Conservation (phyloP, 495 filamentous ascomycete genomes). For the Letharia lupina region DNA sequence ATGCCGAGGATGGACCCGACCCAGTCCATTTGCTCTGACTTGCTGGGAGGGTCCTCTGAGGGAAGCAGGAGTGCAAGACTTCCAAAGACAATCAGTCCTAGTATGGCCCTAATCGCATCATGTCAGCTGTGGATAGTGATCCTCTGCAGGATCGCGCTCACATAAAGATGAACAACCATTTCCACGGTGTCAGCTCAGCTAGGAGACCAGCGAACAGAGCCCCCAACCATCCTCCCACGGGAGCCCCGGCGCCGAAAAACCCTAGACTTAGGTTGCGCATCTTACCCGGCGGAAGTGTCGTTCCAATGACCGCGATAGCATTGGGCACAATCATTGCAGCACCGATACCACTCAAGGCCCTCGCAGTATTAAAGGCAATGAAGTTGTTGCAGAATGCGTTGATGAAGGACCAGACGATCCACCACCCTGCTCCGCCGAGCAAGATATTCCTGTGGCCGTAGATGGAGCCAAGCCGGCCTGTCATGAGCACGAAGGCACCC, state of each 20-base stretch:
- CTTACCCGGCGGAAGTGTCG: conserved; percentile 38
- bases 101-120: conserved; percentile 25
- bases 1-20: conserved; percentile 41
- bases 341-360: conserved; percentile 38
- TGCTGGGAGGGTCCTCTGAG: conserved; percentile 34
- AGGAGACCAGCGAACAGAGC: conserved; percentile 38
- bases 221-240: conserved; percentile 40
- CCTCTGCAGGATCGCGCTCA: conserved; percentile 20
- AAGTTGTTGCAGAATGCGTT: conserved; percentile 39
- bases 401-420: conserved; percentile 32
- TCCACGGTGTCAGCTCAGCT: conserved; percentile 36
- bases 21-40: conserved; percentile 41
- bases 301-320: conserved; percentile 40
- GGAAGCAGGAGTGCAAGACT: conserved; percentile 32
- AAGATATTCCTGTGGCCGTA: conserved; percentile 43
- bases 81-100: conserved; percentile 32
- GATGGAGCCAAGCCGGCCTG: conserved; percentile 43
- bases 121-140: neutral
- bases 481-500: conserved; percentile 14
- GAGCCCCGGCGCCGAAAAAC: conserved; percentile 44
- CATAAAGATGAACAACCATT: conserved; percentile 46
- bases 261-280: conserved; percentile 42
- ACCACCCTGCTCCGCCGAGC: conserved; percentile 33
- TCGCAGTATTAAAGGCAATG: conserved; percentile 34
- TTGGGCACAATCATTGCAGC: conserved; percentile 43